Conservation (phyloP, 2,329 filamentous ascomycete species). For the Pseudogymnoascus sp. region DNA sequence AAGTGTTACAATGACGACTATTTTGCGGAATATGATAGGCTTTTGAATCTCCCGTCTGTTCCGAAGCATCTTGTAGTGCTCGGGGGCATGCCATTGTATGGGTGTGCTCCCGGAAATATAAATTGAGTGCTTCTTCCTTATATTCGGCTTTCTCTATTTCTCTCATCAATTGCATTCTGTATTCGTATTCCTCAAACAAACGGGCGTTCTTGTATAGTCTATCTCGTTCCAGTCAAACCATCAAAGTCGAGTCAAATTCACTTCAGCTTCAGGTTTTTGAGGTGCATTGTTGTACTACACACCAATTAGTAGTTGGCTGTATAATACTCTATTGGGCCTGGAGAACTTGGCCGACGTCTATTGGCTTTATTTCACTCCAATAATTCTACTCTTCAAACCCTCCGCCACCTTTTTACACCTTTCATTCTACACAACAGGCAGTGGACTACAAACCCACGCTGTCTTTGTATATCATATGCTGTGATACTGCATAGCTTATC, state of each 20-base stretch:
- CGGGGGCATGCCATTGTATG: neutral
- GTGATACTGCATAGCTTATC: neutral
- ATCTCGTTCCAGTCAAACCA: neutral
- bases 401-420: neutral
- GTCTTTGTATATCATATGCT: neutral
- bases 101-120: neutral
- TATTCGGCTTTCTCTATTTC: neutral
- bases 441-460: neutral
- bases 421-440: neutral
- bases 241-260: neutral
- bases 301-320: neutral
- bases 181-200: neutral
- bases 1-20: neutral
- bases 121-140: constrained; percentile 1
- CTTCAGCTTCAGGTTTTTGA: neutral
- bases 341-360: neutral
- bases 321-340: neutral
- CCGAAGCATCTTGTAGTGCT: neutral
- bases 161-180: neutral
- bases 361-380: neutral
- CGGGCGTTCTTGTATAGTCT: neutral
- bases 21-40: constrained; percentile 4
- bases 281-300: neutral
- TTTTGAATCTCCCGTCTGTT: neutral
- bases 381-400: neutral